phyloP scores from a whole-genome alignment of 805 yeast species.

The Wickerhamomyces subpelliculosus region DNA sequence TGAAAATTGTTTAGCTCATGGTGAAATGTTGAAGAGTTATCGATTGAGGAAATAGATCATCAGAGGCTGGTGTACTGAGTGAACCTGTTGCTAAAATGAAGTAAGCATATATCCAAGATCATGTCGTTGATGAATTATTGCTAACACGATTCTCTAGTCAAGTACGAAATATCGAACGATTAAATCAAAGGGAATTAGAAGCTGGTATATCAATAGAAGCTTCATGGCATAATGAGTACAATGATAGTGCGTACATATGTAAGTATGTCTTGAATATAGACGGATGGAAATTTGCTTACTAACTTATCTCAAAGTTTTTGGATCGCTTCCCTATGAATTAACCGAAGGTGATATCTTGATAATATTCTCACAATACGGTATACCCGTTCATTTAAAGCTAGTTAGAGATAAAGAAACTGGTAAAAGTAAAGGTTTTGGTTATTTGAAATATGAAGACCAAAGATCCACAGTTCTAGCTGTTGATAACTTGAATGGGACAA shows the following conservation, averaged over 20 bases:
- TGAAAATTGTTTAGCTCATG: not conserved
- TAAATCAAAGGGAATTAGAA: constrained; percentile 65
- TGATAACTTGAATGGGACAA: constrained; percentile 76
- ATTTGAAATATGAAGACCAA: constrained; percentile 76
- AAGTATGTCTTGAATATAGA: constrained; percentile 5
- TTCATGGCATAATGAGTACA: constrained; percentile 88
- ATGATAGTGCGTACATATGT: constrained; percentile 67
- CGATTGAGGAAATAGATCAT: too few species aligned
- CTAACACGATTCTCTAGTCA: constrained; percentile 5
- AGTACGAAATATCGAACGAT: constrained; percentile 34
- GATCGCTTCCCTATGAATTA: constrained; percentile 56
- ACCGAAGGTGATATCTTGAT: constrained; percentile 71
- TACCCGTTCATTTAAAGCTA: constrained; percentile 69
- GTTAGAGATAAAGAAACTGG: constrained; percentile 62
- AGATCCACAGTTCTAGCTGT: constrained; percentile 77
- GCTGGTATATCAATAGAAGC: constrained; percentile 49
- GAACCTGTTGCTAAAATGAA: too few species aligned
- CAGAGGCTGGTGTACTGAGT: not conserved
- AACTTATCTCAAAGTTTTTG: constrained; percentile 35
- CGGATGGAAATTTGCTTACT: not conserved
- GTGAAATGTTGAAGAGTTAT: not conserved
- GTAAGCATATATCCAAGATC: too few species aligned
- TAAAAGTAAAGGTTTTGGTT: constrained; percentile 69
- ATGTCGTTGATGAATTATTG: too few species aligned
- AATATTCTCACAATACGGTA: constrained; percentile 85